Percentiles rank a stretch among this genome's conserved stretches.
Evolutionary conservation across 805 yeast species (phyloP).

Genomic region (Spathaspora sp.): DNA sequence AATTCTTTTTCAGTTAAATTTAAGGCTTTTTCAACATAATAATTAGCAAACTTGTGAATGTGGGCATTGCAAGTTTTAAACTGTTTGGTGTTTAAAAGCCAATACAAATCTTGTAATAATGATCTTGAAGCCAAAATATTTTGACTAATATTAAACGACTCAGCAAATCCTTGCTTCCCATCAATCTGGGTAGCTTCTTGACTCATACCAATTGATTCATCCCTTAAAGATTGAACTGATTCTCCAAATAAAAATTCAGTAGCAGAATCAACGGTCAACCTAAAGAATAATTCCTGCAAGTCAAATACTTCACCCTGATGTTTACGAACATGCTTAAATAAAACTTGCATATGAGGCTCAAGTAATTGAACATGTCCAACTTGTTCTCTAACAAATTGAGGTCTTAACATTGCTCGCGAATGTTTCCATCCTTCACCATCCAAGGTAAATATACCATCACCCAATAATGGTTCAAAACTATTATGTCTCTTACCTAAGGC

Average conservation of each 20-base stretch:
- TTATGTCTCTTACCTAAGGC: constrained; percentile 36
- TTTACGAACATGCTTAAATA: constrained; percentile 27
- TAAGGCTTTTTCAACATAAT: constrained; percentile 29
- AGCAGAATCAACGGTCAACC: constrained; percentile 38
- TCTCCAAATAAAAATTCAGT: constrained; percentile 42
- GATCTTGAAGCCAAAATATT: constrained; percentile 25
- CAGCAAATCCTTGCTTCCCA: constrained; percentile 32
- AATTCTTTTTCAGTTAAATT: constrained; percentile 20
- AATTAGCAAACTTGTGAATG: constrained; percentile 26
- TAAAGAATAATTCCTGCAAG: constrained; percentile 36
- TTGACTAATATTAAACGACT: constrained; percentile 33
- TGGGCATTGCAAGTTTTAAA: constrained; percentile 20
- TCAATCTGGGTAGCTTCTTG: constrained; percentile 13
- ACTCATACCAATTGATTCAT: constrained; percentile 16
- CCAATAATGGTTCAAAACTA: constrained; percentile 34
- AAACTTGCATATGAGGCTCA: constrained; percentile 38
- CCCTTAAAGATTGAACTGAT: constrained; percentile 30
- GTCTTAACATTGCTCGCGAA: constrained; percentile 41
- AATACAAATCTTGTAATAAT: constrained; percentile 21
- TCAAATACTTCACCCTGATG: constrained; percentile 26
- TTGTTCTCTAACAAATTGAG: constrained; percentile 43
- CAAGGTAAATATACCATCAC: constrained; percentile 42
- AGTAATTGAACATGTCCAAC: constrained; percentile 35
- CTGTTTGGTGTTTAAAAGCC: constrained; percentile 17
- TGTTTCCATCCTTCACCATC: constrained; percentile 43